A percentile compares a stretch with the other conserved stretches of the same genome.
These are phyloP conservation scores for Nemania bipapillata DNA, from an alignment of 2,329 filamentous ascomycete genomes.

Conservation along the genomic window DNA sequence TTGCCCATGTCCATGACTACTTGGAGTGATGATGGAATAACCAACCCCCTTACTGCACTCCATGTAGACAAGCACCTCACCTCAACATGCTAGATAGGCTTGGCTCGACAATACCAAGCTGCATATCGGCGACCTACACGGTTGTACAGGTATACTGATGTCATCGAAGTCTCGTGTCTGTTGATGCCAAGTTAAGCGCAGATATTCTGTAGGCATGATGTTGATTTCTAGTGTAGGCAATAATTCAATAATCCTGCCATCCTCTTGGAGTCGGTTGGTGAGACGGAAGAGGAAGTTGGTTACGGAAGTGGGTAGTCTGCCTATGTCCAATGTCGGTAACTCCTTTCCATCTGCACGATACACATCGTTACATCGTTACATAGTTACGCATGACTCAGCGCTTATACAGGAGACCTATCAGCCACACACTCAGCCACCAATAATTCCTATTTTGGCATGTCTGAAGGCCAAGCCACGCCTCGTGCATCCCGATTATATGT, in stretches of 20 bases:
- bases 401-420: slow-evolving; percentile 23
- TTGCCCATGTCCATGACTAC: slow-evolving; percentile 1
- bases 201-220: not conserved
- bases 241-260: not conserved
- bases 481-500: not conserved
- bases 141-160: not conserved
- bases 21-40: slow-evolving; percentile 6
- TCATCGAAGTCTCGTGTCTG: not conserved
- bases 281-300: slow-evolving; percentile 7
- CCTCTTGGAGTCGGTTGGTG: not conserved
- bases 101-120: no score
- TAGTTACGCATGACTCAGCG: slow-evolving; percentile 30
- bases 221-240: slow-evolving; percentile 18
- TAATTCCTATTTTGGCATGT: not conserved
- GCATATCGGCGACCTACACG: no score
- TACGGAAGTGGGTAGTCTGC: not conserved
- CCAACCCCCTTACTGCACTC: not conserved
- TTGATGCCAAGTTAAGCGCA: not conserved
- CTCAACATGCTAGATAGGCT: no score
- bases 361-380: no score
- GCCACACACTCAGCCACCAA: slow-evolving; percentile 30
- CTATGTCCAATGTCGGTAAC: not conserved
- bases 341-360: not conserved
- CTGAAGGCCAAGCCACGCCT: slow-evolving; percentile 10
- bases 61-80: no score